Percentiles rank a stretch among this genome's conserved stretches.
These are phyloP conservation scores for Theobroma cacao DNA, from an alignment of 345 rosid genomes.

Conservation along the genomic window DNA sequence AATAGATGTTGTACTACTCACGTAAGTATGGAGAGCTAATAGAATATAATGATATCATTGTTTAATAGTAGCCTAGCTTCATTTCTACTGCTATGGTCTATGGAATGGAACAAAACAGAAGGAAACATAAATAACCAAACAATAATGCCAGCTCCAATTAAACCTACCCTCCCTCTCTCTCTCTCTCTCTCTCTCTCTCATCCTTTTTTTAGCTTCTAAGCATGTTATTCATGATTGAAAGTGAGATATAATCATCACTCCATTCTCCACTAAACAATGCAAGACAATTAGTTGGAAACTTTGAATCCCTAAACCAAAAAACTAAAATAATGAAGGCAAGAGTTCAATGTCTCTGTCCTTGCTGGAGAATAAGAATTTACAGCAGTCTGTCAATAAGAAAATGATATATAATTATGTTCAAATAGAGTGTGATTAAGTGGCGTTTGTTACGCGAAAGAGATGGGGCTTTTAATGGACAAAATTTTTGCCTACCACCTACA, in stretches of 20 bases:
- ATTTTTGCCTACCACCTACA: neutral
- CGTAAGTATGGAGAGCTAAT: neutral
- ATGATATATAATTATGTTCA: neutral
- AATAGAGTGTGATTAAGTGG: neutral
- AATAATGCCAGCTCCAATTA: constrained; percentile 24
- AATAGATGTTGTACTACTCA: neutral
- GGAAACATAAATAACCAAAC: constrained; percentile 24
- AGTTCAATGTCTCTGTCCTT: constrained; percentile 21
- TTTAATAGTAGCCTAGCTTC: neutral
- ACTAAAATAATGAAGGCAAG: neutral
- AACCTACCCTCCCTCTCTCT: neutral
- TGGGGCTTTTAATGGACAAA: neutral
- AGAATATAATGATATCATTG: neutral
- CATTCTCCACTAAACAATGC: constrained; percentile 23
- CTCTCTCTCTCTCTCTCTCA: neutral
- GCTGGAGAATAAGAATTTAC: neutral
- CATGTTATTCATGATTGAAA: constrained; percentile 73
- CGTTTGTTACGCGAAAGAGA: neutral
- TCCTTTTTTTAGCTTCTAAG: constrained; percentile 79
- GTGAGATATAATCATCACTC: constrained; percentile 26
- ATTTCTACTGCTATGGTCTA: neutral
- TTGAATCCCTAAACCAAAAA: neutral
- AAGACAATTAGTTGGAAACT: neutral
- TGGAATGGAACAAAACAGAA: constrained; percentile 18
- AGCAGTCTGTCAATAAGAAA: neutral